Evolutionary conservation across 1,284 basidiomycete species (phyloP).

Genomic region (Golubevia pallescens): DNA sequence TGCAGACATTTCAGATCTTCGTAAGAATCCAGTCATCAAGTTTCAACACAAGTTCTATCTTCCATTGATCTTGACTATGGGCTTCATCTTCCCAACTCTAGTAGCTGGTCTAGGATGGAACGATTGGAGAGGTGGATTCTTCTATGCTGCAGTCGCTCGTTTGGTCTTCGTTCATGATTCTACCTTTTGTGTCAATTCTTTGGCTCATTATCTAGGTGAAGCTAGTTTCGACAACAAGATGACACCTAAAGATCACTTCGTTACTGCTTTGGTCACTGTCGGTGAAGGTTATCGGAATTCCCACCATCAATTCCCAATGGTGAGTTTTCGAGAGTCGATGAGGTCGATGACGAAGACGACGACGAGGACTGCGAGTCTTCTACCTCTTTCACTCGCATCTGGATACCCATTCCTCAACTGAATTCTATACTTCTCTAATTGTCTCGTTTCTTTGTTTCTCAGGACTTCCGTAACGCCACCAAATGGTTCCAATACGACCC

Average conservation of each 20-base stretch:
- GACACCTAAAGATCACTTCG: slow-evolving; percentile 60
- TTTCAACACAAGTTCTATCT: slow-evolving; percentile 62
- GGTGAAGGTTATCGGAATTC: slow-evolving; percentile 64
- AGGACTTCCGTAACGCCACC: slow-evolving; percentile 57
- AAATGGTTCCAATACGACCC: slow-evolving; percentile 63
- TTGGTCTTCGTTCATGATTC: slow-evolving; percentile 62
- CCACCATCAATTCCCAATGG: slow-evolving; percentile 64
- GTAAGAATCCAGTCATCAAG: slow-evolving; percentile 55
- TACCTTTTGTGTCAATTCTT: slow-evolving; percentile 63
- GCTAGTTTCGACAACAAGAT: slow-evolving; percentile 61
- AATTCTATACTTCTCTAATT: no score
- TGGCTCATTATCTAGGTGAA: slow-evolving; percentile 62
- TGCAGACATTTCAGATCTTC: slow-evolving; percentile 57
- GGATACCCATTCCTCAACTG: no score
- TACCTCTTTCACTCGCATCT: background rate
- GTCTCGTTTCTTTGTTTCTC: no score
- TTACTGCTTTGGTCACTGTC: slow-evolving; percentile 59
- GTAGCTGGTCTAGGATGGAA: slow-evolving; percentile 58
- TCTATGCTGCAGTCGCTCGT: slow-evolving; percentile 54
- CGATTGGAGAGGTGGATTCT: slow-evolving; percentile 62
- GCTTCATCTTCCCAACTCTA: slow-evolving; percentile 52
- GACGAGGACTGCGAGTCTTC: background rate
- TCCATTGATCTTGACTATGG: slow-evolving; percentile 57
- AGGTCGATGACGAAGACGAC: background rate
- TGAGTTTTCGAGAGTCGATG: background rate